phyloP scores from a whole-genome alignment of 345 rosid genomes.

The Eucalyptus curtisii region DNA sequence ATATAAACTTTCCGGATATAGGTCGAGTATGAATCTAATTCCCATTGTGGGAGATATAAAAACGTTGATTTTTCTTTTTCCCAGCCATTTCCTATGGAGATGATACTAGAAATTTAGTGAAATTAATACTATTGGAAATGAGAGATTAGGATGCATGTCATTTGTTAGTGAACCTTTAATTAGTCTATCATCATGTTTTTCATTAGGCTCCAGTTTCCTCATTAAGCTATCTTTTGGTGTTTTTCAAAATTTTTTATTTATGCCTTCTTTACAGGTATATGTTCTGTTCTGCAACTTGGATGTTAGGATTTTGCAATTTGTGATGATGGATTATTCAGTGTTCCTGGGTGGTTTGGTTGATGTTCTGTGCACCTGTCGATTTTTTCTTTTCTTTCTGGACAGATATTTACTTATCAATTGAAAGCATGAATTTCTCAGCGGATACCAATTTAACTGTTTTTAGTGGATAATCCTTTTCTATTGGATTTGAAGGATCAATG shows the following conservation, averaged over 20 bases:
- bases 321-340: background rate
- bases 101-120: background rate
- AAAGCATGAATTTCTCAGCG: background rate
- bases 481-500: background rate
- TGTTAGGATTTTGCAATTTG: background rate
- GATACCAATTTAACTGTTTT: background rate
- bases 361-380: background rate
- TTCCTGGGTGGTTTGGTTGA: background rate
- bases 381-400: background rate
- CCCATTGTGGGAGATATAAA: background rate
- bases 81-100: background rate
- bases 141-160: background rate
- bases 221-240: background rate
- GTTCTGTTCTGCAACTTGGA: background rate
- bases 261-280: background rate
- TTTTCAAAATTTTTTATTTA: background rate
- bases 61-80: background rate
- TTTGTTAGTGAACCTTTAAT: background rate
- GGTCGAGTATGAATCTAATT: background rate
- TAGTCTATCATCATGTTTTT: background rate
- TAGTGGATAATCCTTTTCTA: background rate
- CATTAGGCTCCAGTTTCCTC: background rate
- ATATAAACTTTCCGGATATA: fast-evolving
- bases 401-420: background rate
- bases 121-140: background rate